Percentiles rank a stretch among this genome's conserved stretches.
These are phyloP conservation scores for Ehretia macrophylla DNA, from an alignment of 257 asterid genomes.

Conservation along the genomic window DNA sequence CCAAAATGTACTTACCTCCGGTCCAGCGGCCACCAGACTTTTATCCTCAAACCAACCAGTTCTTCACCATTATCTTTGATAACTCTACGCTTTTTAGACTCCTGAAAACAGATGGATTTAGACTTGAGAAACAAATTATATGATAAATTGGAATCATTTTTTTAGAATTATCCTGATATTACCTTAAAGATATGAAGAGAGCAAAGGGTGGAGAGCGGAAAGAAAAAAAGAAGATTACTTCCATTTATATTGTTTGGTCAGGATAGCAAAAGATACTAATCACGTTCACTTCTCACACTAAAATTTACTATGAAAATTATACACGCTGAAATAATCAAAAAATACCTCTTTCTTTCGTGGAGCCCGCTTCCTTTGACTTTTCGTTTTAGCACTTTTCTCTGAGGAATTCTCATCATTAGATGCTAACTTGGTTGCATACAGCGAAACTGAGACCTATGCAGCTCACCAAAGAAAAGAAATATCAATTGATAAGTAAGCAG, in stretches of 20 bases:
- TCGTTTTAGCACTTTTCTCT: slow-evolving; percentile 11
- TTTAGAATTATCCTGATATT: too few species aligned
- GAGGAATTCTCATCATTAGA: slow-evolving; percentile 10
- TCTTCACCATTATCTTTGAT: slow-evolving; percentile 37
- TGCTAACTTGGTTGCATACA: neutral
- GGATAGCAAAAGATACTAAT: too few species aligned
- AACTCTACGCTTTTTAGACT: slow-evolving; percentile 13
- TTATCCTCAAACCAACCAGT: slow-evolving; percentile 43
- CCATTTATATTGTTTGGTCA: too few species aligned
- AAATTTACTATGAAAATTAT: too few species aligned
- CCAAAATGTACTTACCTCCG: slow-evolving; percentile 26
- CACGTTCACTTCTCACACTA: too few species aligned
- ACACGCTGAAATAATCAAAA: neutral
- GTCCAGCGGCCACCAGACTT: slow-evolving; percentile 53
- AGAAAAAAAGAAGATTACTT: neutral
- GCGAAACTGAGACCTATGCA: slow-evolving; percentile 1
- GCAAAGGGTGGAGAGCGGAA: too few species aligned
- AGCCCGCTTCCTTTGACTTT: slow-evolving; percentile 15
- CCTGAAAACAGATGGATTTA: slow-evolving; percentile 28
- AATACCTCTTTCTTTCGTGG: slow-evolving; percentile 38
- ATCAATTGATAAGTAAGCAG: too few species aligned
- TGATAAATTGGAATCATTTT: too few species aligned
- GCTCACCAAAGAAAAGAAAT: slow-evolving; percentile 1
- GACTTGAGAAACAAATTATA: neutral
- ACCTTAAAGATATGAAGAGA: too few species aligned